Evolutionary conservation across 2,329 filamentous ascomycete species (phyloP).

Genomic region (Scedosporium boydii): DNA sequence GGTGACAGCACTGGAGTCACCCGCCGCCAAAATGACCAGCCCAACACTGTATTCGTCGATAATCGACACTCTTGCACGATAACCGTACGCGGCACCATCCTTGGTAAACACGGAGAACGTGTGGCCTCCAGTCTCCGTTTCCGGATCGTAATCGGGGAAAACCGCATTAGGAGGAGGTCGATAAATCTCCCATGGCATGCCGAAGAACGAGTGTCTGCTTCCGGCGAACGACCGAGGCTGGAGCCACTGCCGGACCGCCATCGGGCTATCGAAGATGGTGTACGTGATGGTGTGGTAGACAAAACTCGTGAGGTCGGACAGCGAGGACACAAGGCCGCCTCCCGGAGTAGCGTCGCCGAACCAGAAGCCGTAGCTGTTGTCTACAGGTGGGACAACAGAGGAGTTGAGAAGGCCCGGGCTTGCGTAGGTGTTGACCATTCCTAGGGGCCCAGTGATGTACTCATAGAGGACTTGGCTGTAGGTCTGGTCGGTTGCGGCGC

Average conservation of each 20-base stretch:
- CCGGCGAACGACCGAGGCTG: slow-evolving; percentile 13
- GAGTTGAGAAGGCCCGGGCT: slow-evolving; percentile 9
- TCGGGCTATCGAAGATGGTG: slow-evolving; percentile 3
- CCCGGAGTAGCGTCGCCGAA: slow-evolving; percentile 13
- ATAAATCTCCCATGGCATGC: slow-evolving; percentile 15
- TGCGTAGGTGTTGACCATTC: slow-evolving; percentile 11
- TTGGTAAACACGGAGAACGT: slow-evolving; percentile 13
- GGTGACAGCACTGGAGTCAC: slow-evolving; percentile 9
- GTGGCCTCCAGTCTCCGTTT: slow-evolving; percentile 6
- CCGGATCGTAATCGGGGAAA: slow-evolving; percentile 10
- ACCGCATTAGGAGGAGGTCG: slow-evolving; percentile 11
- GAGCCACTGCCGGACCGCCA: slow-evolving; percentile 11
- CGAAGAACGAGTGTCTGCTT: slow-evolving; percentile 10
- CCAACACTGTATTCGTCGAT: slow-evolving; percentile 15
- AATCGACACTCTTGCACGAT: slow-evolving; percentile 10
- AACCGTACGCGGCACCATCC: slow-evolving; percentile 14
- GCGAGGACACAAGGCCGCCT: slow-evolving; percentile 14
- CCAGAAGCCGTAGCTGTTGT: slow-evolving; percentile 12
- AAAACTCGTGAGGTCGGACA: slow-evolving; percentile 12
- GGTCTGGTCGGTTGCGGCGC: neutral
- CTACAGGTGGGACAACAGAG: slow-evolving; percentile 14
- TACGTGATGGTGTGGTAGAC: slow-evolving; percentile 11
- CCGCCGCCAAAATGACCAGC: slow-evolving; percentile 13
- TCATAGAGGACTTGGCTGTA: slow-evolving; percentile 3
- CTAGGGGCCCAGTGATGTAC: slow-evolving; percentile 10